Base-by-base conservation (phyloP, 768 basidiomycete genomes). In the Pulveroboletus sp. region DNA sequence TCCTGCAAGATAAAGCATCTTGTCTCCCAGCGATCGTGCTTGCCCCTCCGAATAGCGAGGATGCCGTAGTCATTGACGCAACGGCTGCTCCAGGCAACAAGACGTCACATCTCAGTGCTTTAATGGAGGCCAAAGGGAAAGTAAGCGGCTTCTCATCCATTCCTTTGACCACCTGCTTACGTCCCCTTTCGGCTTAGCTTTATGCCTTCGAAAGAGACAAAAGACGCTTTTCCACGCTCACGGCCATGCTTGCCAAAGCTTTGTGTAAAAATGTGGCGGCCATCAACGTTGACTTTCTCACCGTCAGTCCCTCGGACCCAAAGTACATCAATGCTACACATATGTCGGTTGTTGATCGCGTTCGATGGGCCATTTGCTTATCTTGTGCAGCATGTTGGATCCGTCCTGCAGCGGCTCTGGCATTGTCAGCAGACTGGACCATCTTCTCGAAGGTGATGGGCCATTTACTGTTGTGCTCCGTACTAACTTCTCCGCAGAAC, bases 11-110 rank as follows among this genome's bases (percentile, higher is more conserved):
- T 68, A 97, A 98, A 65, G 95, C 96, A 17, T 95, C 93, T 48
- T 99, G 96, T 69, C 93, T 99, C 67, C 92, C 96, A 16, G 92
- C 95, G 0, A 73, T 83, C 50, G 79, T 97, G 6, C 81, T 99
- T n/a, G 77, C 82, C 19, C 88, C 90, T 36, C 86, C 85, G 11
- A 65, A 62, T 17, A 73, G 80, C 19, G 53, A 62, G 1, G 65
- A 74, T 35, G 68, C 71, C 46, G 73, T 78, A 40, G 89, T 93
- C 26, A 87, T 97, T 34, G 95, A 98, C 67, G 93, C 92, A 12
- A 98, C 93, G 11, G 88, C 93, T 34, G 96, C 96, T 1, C 96
- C 96, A 0, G 96, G 96, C 1, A 99, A 99, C 71, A 99, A 99
- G 71, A 98, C 96, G 2, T 88, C 93, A 8, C 92, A 95, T 68